Evolutionary conservation across 495 filamentous ascomycete genomes (phyloP).

Genomic region (Coniosporium apollinis): DNA sequence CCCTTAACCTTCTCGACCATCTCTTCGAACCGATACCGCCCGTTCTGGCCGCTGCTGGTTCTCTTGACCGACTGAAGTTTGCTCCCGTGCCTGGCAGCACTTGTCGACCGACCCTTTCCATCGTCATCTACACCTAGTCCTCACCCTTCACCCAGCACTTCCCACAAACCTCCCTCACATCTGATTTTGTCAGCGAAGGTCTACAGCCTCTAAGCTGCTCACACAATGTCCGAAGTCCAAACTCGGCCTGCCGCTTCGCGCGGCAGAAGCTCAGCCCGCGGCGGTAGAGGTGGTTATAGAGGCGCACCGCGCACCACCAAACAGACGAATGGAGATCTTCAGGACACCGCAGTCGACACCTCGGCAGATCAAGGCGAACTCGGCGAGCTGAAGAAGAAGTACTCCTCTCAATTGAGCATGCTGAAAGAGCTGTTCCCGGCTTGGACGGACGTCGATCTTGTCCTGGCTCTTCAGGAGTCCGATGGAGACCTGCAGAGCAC

Average conservation of each 20-base stretch:
- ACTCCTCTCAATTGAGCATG: conserved; percentile 50
- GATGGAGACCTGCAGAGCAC: conserved; percentile 72
- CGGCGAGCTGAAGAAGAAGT: conserved; percentile 77
- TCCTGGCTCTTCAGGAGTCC: conserved; percentile 82
- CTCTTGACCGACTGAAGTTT: no score
- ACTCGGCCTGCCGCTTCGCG: conserved; percentile 57
- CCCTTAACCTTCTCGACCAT: no score
- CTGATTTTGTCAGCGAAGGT: no score
- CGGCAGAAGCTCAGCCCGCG: conserved; percentile 66
- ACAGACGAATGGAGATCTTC: conserved; percentile 49
- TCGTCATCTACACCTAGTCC: no score
- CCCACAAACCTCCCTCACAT: conserved; percentile 2
- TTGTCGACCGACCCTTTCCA: no score
- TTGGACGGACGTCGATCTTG: conserved; percentile 83
- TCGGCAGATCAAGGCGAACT: conserved; percentile 82
- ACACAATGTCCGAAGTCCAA: conserved; percentile 90
- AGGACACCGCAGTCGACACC: conserved; percentile 31
- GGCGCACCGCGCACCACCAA: conserved; percentile 42
- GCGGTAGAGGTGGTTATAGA: conserved; percentile 71
- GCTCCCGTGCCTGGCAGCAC: no score
- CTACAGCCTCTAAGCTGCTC: no score
- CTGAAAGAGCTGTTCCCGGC: conserved; percentile 84
- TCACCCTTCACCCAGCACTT: background rate
- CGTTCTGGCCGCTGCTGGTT: no score
- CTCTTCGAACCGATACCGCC: no score